Evolutionary conservation across 176 grass and related monocot genomes (phyloP), one percentile per base, ranked within the genome.

Genomic region (Stipa capillata): DNA sequence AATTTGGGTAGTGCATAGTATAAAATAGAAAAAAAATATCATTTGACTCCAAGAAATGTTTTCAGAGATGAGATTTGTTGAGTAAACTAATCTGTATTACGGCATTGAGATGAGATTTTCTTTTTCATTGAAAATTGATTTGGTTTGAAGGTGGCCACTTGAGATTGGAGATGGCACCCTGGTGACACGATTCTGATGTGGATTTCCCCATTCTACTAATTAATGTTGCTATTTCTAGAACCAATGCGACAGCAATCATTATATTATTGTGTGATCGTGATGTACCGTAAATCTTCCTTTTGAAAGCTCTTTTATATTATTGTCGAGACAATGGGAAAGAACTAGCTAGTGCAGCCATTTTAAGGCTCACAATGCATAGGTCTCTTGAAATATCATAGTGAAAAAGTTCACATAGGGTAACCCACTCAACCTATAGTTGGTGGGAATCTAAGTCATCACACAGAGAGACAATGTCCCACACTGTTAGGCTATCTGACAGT

Each of bases 71-170:
- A 59, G 43, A 40, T 18, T 41, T 23, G 34, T 39, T 69, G 50
- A 69, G 41, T 23, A 76, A 65, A 31, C 47, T 47, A 67, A 39
- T 62, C 13, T 35, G 29, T n/a, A 80, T 47, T 31, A 82, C 6
- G n/a, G 40, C 40, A 49, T 16, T 18, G 12, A 59, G 69, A 69
- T 84, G 81, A 28, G 43, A 72, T 5, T 44, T 40, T 63, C 37
- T 52, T 87, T 87, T 75, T 28, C 13, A 41, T 69, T 76, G 75
- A 17, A 60, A 47, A 69, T 84, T 54, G 69, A 43, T 40, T 80
- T 69, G 33, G 76, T 73, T 83, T 69, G 24, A 65, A 57, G 39
- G 59, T 79, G 67, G 58, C 73, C 47, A 73, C 64, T 25, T 9
- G 32, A 48, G 80, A 78, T 71, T 72, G 65, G 56, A 35, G 21